These are phyloP conservation scores for Petunia axillaris DNA, from an alignment of 257 asterid genomes.

Conservation along the genomic window DNA sequence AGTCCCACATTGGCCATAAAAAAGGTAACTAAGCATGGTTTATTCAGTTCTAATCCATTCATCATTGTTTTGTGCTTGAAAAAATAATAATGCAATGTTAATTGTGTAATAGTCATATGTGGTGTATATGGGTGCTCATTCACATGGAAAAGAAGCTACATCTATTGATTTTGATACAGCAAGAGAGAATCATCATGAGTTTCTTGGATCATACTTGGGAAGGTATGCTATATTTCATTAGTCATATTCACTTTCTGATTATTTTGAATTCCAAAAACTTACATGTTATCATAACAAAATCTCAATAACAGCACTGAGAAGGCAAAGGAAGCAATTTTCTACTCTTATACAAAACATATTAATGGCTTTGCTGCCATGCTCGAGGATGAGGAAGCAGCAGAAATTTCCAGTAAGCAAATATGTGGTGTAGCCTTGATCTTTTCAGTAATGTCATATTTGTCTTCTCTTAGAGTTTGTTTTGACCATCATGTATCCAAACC, in stretches of 20 bases:
- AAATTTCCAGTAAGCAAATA: slow-evolving; percentile 60
- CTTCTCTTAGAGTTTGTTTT: too few relatives aligned
- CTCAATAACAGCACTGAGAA: slow-evolving; percentile 48
- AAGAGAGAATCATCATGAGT: slow-evolving; percentile 67
- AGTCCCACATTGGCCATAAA: slow-evolving; percentile 72
- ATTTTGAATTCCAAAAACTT: neutral
- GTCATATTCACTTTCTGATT: neutral
- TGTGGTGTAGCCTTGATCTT: neutral
- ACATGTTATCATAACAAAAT: neutral
- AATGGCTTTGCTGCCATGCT: slow-evolving; percentile 98
- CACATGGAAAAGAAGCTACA: slow-evolving; percentile 57
- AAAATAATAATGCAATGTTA: slow-evolving; percentile 18
- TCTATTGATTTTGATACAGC: slow-evolving; percentile 59
- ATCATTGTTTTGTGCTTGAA: neutral
- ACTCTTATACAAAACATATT: slow-evolving; percentile 81
- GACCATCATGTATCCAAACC: too few relatives aligned
- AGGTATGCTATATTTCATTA: slow-evolving; percentile 43
- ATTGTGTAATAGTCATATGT: slow-evolving; percentile 62
- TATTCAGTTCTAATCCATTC: neutral
- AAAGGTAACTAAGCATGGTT: slow-evolving; percentile 53
- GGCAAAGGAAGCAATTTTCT: slow-evolving; percentile 76
- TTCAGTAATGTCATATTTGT: neutral
- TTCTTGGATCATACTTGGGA: slow-evolving; percentile 87
- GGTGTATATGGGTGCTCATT: slow-evolving; percentile 92
- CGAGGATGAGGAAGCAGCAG: slow-evolving; percentile 63